Percentiles rank a stretch among this genome's conserved stretches.
These are phyloP conservation scores for Alternaria triticimaculans DNA, from an alignment of 2,329 filamentous ascomycete genomes.

Conservation along the genomic window DNA sequence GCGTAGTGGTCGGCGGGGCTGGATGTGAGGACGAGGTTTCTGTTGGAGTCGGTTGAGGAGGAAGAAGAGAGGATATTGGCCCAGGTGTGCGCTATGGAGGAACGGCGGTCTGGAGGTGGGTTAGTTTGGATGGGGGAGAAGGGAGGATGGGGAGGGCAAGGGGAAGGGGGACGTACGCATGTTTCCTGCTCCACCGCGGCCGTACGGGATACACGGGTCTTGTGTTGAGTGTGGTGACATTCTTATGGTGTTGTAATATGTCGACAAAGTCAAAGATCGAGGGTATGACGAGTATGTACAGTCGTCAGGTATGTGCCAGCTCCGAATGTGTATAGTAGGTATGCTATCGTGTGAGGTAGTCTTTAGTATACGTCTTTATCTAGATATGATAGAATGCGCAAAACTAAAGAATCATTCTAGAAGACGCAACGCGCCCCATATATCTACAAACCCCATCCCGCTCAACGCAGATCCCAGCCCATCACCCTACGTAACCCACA, in stretches of 20 bases:
- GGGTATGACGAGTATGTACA: too few relatives aligned
- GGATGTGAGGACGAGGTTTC: neutral
- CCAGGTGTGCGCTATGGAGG: slow-evolving; percentile 16
- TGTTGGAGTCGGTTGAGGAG: neutral
- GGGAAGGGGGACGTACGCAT: slow-evolving; percentile 10
- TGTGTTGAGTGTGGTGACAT: neutral
- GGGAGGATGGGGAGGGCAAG: neutral
- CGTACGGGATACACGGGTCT: slow-evolving; percentile 16
- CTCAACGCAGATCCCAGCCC: neutral
- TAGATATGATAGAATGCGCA: too few relatives aligned
- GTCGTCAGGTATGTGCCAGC: too few relatives aligned
- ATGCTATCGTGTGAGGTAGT: too few relatives aligned
- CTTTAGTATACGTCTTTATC: too few relatives aligned
- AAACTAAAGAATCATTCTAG: neutral
- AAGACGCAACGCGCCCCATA: neutral
- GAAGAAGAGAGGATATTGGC: slow-evolving; percentile 1
- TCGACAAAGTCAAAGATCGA: too few relatives aligned
- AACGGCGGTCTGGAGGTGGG: slow-evolving; percentile 11
- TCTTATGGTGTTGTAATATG: too few relatives aligned
- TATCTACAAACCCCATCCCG: neutral
- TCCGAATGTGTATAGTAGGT: too few relatives aligned
- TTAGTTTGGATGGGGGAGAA: neutral
- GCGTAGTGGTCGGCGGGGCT: slow-evolving; percentile 14
- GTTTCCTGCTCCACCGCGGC: slow-evolving; percentile 20
- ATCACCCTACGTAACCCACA: neutral